phyloP scores from a whole-genome alignment of 2,329 filamentous ascomycete species.

The Ophiostoma sp. region DNA sequence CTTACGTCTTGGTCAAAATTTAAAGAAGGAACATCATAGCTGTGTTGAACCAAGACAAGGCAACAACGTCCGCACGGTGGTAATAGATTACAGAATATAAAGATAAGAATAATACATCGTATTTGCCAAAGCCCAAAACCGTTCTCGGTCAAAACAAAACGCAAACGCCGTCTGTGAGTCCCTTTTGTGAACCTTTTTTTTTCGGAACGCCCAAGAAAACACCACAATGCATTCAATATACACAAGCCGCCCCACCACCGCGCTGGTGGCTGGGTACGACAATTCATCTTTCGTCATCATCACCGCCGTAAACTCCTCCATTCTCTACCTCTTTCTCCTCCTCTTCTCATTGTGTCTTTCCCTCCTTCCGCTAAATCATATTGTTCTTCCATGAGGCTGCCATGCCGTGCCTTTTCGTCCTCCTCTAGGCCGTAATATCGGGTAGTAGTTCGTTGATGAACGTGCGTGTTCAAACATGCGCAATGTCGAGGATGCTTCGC shows the following conservation, averaged over 20 bases:
- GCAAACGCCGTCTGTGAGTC: slow-evolving; percentile 20
- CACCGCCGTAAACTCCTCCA: not conserved
- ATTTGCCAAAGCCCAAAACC: slow-evolving; percentile 14
- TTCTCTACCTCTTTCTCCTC: not conserved
- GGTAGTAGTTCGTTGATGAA: no score
- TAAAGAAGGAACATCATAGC: not conserved
- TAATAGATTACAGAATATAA: not conserved
- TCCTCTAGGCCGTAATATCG: not conserved
- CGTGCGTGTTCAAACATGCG: not conserved
- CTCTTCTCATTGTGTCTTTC: not conserved
- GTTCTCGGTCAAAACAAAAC: slow-evolving; percentile 16
- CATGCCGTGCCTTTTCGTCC: not conserved
- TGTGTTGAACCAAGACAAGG: not conserved
- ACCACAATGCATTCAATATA: slow-evolving; percentile 21
- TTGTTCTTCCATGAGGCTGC: not conserved
- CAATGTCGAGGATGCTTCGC: not conserved
- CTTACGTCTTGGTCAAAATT: not conserved
- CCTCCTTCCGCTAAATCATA: not conserved
- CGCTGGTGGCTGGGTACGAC: not conserved
- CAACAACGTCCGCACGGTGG: not conserved
- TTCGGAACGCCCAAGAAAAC: slow-evolving; percentile 16
- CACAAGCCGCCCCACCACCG: not conserved
- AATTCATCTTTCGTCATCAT: not conserved
- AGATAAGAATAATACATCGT: slow-evolving; percentile 6
- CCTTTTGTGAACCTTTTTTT: slow-evolving; percentile 14